phyloP scores from a whole-genome alignment of 352 stramenopile genomes.

The Phytophthora citricola region DNA sequence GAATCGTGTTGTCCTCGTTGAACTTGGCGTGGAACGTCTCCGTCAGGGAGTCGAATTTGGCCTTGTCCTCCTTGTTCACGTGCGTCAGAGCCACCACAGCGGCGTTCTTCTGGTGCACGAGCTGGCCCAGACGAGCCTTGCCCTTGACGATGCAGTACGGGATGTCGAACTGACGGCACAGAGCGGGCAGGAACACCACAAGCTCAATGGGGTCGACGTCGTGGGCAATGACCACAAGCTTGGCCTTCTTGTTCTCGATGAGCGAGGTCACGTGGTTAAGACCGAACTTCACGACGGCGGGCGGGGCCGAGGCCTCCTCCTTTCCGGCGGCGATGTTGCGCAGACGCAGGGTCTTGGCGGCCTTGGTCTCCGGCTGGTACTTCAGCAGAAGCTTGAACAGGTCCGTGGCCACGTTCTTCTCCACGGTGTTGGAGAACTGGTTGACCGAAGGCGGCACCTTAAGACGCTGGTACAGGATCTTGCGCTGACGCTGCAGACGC shows the following conservation, averaged over 20 bases:
- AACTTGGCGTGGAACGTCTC: slow-evolving; percentile 96
- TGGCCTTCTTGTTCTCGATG: slow-evolving; percentile 99
- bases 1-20: slow-evolving; percentile 93
- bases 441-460: slow-evolving; percentile 99
- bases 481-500: slow-evolving; percentile 98
- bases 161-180: slow-evolving; percentile 99
- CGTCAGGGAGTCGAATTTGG: slow-evolving; percentile 95
- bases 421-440: slow-evolving; percentile 98
- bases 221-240: slow-evolving; percentile 99
- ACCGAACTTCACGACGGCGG: slow-evolving; percentile 97
- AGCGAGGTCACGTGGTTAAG: slow-evolving; percentile 99
- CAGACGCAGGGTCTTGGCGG: slow-evolving; percentile 97
- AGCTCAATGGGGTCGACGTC: slow-evolving; percentile 99
- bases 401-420: slow-evolving; percentile 98
- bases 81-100: slow-evolving; percentile 95
- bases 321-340: slow-evolving; percentile 96
- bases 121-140: slow-evolving; percentile 97
- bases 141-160: slow-evolving; percentile 99
- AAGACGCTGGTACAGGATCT: slow-evolving; percentile 98
- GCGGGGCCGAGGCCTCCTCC: slow-evolving; percentile 88
- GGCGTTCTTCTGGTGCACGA: slow-evolving; percentile 99
- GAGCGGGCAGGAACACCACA: slow-evolving; percentile 97
- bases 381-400: slow-evolving; percentile 99
- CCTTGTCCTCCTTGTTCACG: slow-evolving; percentile 98
- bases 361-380: slow-evolving; percentile 99